Evolutionary conservation across 2,329 filamentous ascomycete genomes (phyloP), one percentile per base, ranked within the genome.

Genomic region (Corinectria fuckeliana): DNA sequence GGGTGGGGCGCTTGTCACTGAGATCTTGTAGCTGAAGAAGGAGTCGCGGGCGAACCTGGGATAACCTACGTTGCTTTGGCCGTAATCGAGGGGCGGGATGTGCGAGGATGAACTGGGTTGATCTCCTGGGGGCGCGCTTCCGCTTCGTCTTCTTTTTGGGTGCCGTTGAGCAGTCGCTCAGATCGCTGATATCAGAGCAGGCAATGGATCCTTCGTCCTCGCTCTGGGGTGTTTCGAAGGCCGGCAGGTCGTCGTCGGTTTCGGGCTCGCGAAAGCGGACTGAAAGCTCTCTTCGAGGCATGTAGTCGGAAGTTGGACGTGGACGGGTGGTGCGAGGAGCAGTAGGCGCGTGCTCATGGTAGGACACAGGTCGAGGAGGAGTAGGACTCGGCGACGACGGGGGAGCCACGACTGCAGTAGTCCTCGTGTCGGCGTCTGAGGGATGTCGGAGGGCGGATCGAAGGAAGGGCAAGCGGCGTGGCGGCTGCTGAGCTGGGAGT

Each of bases 21-120:
- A 92, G 73, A 57, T 85, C 82, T 69, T 93, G 91, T 14, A 93
- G 78, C 73, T 94, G 91, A 5, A 93, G 81, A 5, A 92, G 77
- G 16, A 92, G 77, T 51, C 86, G 86, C 10, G 90, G 89, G 14
- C 89, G 85, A 26, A 90, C 80, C 67, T 89, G 85, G 13, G 90
- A 80, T 32, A 92, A 79, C 62, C 89, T 82, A 21, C 90, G 81
- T 70, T 89, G 90, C 69, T 88, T 83, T 69, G 81, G 78, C 64
- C 83, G 77, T 61, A 85, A 71, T 68, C 82, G 79, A 62, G 89
- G 80, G 58, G 89, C 81, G 0, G 91, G 89, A 63, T 90, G 88
- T 41, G 89, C 90, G 38, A 93, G 80, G 52, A 86, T 81, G 72
- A 85, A 92, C 6, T 81, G 82, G 2, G 88, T 91, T 70, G 85